Base-by-base conservation (phyloP, 2,329 filamentous ascomycete species). In the Claviceps quebecensis region DNA sequence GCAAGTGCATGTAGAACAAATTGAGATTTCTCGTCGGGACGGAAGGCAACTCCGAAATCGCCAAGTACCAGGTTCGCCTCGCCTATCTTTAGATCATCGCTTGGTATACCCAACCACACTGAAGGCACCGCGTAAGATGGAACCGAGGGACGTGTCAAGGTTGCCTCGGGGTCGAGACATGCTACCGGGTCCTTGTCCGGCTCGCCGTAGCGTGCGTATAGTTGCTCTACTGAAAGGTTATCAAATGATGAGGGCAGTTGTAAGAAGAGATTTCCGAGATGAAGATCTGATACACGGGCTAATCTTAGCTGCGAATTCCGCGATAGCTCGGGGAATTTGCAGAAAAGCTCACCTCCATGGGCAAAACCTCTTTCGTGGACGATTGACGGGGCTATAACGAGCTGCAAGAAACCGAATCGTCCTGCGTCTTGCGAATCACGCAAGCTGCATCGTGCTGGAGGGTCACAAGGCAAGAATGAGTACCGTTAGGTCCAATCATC, bases 191-290 rank as follows among this genome's bases (percentile, higher is more conserved):
- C 7, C 26, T 9, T 29, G 5, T 58, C 52, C 23, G 60, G 64
- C 2, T 47, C 46, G 1, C 59, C 56, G 41, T 55, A 63, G 1
- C 55, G 46, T 5, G 37, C 51, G 40, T 71, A 63, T 0, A 65
- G 17, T 37, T 64, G 47, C 34, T 59, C 44, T 7, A 53, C 43
- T 11, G 62, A 61, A 3, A 63, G 49, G 13, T 44, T 40, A n/a
- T 63, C 50, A 14, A 65, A 53, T 1, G 48, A 47, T 6, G 54
- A 57, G 2, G 58, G 52, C 40, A 52, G 14, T 19, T 49, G 58
- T 36, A 69, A 55, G 26, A 68, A 59, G 29, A 65, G 43, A 51
- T 69, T 69, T 14, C 65, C 26, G 7, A 26, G 26, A 26, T 26
- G 26, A 26, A 26, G 26, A 26, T 29, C 26, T 29, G 3, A 29